phyloP scores from a whole-genome alignment of 2,329 filamentous ascomycete genomes.

The Dendrostoma leiphaemia region DNA sequence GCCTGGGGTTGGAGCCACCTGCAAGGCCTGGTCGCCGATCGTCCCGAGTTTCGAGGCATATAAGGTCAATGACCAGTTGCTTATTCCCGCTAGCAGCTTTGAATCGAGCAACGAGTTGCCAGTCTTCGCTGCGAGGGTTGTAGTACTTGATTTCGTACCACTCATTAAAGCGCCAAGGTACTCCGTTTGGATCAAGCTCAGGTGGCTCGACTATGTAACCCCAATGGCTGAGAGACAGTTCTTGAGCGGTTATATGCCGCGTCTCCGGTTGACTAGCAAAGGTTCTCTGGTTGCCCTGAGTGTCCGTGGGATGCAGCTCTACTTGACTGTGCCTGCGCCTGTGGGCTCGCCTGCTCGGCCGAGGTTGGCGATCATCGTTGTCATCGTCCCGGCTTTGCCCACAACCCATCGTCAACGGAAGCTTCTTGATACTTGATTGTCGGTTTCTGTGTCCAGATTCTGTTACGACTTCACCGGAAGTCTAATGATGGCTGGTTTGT shows the following conservation, averaged over 20 bases:
- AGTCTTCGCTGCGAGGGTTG: rapidly evolving
- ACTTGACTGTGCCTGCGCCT: neutral
- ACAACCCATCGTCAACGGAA: too few species aligned
- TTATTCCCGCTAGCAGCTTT: neutral
- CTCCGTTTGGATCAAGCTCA: neutral
- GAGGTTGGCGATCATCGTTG: neutral
- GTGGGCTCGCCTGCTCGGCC: neutral
- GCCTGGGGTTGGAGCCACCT: too few species aligned
- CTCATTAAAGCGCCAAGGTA: neutral
- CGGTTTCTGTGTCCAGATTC: too few species aligned
- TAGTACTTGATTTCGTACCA: neutral
- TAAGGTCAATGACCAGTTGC: neutral
- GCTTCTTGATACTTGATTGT: too few species aligned
- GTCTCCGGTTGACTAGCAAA: too few species aligned
- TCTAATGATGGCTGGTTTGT: too few species aligned
- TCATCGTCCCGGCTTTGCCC: too few species aligned
- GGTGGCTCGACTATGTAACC: neutral
- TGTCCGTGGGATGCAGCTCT: neutral
- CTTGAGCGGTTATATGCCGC: too few species aligned
- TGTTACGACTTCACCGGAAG: too few species aligned
- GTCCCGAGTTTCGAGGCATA: neutral
- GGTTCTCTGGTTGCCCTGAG: too few species aligned
- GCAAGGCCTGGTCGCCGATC: neutral
- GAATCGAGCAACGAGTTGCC: neutral
- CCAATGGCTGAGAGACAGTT: neutral